Conservation (phyloP, 805 yeast genomes). For the Kregervanrija delftensis region DNA sequence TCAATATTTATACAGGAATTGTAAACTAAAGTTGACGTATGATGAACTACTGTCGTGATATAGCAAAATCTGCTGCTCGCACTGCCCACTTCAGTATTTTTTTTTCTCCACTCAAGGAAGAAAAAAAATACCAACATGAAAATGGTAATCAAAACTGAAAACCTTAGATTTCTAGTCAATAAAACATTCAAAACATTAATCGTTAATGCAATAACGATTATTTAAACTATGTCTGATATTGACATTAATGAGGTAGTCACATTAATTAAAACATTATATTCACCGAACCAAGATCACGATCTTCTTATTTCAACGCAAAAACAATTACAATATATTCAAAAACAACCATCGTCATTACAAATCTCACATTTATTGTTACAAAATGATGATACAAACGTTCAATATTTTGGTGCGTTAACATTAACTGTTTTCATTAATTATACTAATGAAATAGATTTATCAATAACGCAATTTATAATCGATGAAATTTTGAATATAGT, state of each 20-base stretch:
- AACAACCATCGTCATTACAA: slow-evolving; percentile 44
- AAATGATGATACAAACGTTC: slow-evolving; percentile 37
- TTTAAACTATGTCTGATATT: background rate
- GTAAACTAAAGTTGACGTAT: too few species aligned
- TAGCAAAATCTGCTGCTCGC: too few species aligned
- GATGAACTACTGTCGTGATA: too few species aligned
- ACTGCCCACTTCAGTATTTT: too few species aligned
- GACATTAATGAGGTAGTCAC: background rate
- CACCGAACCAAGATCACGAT: slow-evolving; percentile 31
- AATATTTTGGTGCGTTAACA: slow-evolving; percentile 79
- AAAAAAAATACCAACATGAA: too few species aligned
- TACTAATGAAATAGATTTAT: slow-evolving; percentile 4
- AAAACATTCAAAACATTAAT: background rate
- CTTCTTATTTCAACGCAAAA: slow-evolving; percentile 41
- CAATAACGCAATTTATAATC: background rate
- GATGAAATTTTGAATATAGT: slow-evolving; percentile 6
- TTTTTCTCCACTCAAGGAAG: too few species aligned
- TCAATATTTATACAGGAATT: too few species aligned
- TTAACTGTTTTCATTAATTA: slow-evolving; percentile 41
- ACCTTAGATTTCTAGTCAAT: too few species aligned
- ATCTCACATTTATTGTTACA: slow-evolving; percentile 50
- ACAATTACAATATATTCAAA: slow-evolving; percentile 53
- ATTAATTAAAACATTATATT: slow-evolving; percentile 37
- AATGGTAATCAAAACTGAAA: too few species aligned
- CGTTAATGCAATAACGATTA: background rate